phyloP scores from a whole-genome alignment of 139 green algal species.

The Bryopsis sp. region DNA sequence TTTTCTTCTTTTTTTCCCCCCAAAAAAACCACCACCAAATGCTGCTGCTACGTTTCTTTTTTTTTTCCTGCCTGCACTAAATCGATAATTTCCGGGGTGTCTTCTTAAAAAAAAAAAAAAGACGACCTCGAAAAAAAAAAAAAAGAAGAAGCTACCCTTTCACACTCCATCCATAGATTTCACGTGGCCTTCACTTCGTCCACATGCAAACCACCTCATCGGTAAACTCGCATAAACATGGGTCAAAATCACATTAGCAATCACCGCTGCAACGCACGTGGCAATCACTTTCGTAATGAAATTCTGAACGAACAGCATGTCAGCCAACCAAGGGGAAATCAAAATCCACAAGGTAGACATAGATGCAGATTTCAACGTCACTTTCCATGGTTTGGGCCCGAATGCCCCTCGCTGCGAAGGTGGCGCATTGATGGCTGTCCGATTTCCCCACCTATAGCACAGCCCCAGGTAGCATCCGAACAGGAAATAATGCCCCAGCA shows the following conservation, averaged over 20 bases:
- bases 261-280: not conserved
- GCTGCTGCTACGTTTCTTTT: too few relatives aligned
- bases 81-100: too few relatives aligned
- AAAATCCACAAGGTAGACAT: not conserved
- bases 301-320: not conserved
- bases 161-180: too few relatives aligned
- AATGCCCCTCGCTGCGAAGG: not conserved
- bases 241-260: not conserved
- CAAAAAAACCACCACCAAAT: too few relatives aligned
- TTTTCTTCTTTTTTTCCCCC: too few relatives aligned
- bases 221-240: conserved; percentile 11
- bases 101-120: too few relatives aligned
- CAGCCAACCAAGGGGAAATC: conserved; percentile 10
- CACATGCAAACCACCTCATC: conserved; percentile 8
- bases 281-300: not conserved
- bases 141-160: too few relatives aligned
- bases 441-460: conserved; percentile 15
- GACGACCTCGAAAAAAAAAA: too few relatives aligned
- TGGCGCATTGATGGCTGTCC: not conserved
- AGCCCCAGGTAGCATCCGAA: conserved; percentile 27
- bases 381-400: conserved; percentile 12
- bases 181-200: not conserved
- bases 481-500: conserved; percentile 24
- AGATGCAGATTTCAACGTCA: not conserved
- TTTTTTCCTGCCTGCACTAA: too few relatives aligned